Conservation (phyloP, 2,329 filamentous ascomycete genomes). For the Talaromyces sp. region DNA sequence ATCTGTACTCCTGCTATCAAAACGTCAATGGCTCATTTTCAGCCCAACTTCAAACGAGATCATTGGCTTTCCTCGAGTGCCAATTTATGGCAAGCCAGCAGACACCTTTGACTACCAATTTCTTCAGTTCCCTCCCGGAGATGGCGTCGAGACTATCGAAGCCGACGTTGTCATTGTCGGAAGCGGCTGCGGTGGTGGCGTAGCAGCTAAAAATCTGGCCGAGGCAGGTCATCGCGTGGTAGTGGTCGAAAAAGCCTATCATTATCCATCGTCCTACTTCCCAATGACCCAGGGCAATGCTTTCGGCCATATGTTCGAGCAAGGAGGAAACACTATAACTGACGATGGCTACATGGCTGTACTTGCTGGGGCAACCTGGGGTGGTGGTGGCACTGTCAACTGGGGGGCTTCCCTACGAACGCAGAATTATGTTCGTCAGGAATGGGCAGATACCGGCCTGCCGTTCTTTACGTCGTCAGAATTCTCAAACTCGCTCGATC, state of each 20-base stretch:
- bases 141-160: slow-evolving; percentile 59
- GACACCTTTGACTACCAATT: slow-evolving; percentile 57
- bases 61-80: slow-evolving; percentile 54
- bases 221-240: slow-evolving; percentile 72
- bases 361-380: slow-evolving; percentile 70
- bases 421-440: slow-evolving; percentile 70
- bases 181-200: slow-evolving; percentile 80
- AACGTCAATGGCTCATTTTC: slow-evolving; percentile 52
- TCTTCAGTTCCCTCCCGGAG: slow-evolving; percentile 54
- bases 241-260: slow-evolving; percentile 78
- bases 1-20: slow-evolving; percentile 49
- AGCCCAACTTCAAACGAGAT: slow-evolving; percentile 51
- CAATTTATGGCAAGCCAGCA: slow-evolving; percentile 51
- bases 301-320: slow-evolving; percentile 65
- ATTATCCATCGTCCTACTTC: slow-evolving; percentile 68
- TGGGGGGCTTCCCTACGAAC: slow-evolving; percentile 70
- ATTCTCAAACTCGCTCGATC: slow-evolving; percentile 76
- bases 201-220: slow-evolving; percentile 75
- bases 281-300: slow-evolving; percentile 68
- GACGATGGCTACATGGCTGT: slow-evolving; percentile 60
- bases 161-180: slow-evolving; percentile 84
- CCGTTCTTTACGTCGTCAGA: slow-evolving; percentile 69
- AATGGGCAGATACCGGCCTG: slow-evolving; percentile 72
- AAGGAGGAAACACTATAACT: slow-evolving; percentile 56
- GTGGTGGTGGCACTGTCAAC: slow-evolving; percentile 84